Percentiles rank a stretch among this genome's conserved stretches.
Conservation (phyloP, 176 grass and related monocot species). For the Panicum miliaceum region DNA sequence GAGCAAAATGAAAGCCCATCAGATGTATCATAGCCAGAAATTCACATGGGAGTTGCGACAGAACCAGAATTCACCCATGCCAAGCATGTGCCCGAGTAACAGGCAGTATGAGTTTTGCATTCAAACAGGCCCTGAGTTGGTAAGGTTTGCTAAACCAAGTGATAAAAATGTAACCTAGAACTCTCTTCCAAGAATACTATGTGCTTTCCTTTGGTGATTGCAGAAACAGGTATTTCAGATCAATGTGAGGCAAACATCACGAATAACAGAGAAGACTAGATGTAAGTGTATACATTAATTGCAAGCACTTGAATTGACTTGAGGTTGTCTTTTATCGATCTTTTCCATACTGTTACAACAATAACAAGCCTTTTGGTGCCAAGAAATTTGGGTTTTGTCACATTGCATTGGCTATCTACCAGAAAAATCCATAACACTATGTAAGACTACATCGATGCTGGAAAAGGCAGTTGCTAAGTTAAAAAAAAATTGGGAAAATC, state of each 20-base stretch:
- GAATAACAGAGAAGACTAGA: neutral
- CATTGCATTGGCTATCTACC: neutral
- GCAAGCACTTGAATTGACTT: neutral
- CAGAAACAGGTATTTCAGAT: neutral
- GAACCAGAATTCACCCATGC: neutral
- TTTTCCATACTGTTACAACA: neutral
- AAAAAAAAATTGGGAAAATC: neutral
- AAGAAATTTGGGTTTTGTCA: neutral
- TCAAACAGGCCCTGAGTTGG: neutral
- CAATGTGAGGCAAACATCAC: neutral
- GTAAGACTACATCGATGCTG: neutral
- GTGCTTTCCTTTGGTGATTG: neutral
- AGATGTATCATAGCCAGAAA: neutral
- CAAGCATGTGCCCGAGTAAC: conserved; percentile 6
- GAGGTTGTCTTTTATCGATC: neutral
- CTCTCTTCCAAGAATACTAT: neutral
- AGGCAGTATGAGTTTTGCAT: neutral
- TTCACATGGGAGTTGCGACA: neutral
- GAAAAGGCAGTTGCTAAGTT: neutral
- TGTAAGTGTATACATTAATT: neutral
- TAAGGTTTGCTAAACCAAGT: neutral
- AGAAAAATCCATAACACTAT: neutral
- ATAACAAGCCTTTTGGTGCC: neutral
- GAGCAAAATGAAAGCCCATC: neutral
- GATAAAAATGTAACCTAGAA: neutral